phyloP scores from a whole-genome alignment of 2,329 filamentous ascomycete species.

The Phyllosticta paracitricarpa region DNA sequence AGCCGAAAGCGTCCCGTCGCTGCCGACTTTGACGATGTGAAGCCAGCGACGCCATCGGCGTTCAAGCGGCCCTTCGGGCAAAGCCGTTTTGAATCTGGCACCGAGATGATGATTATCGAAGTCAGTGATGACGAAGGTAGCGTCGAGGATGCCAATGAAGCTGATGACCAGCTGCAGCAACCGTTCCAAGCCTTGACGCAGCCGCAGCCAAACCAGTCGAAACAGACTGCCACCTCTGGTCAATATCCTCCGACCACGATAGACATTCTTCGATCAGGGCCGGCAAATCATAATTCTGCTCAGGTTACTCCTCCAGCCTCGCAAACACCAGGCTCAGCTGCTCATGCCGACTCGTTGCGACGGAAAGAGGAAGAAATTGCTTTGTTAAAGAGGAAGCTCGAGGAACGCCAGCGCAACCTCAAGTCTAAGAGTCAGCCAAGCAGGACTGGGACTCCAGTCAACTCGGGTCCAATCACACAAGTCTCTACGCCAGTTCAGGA shows the following conservation, averaged over 20 bases:
- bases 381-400: slow-evolving; percentile 39
- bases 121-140: slow-evolving; percentile 67
- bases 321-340: slow-evolving; percentile 27
- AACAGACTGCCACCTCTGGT: slow-evolving; percentile 4
- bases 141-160: slow-evolving; percentile 57
- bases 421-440: slow-evolving; percentile 9
- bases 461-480: not conserved
- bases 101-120: slow-evolving; percentile 66
- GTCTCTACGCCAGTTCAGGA: not conserved
- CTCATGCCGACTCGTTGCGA: slow-evolving; percentile 33
- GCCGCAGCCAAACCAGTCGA: not conserved
- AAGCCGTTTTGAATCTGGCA: slow-evolving; percentile 35
- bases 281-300: slow-evolving; percentile 16
- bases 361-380: slow-evolving; percentile 40
- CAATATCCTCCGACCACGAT: slow-evolving; percentile 11
- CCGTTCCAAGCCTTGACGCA: not conserved
- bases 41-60: slow-evolving; percentile 13
- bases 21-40: slow-evolving; percentile 8
- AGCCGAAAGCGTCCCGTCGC: slow-evolving; percentile 48
- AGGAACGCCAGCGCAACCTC: slow-evolving; percentile 23
- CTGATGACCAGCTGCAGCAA: slow-evolving; percentile 18
- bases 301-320: slow-evolving; percentile 24
- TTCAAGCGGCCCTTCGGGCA: slow-evolving; percentile 55
- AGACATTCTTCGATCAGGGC: not conserved
- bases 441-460: slow-evolving; percentile 8